Evolutionary conservation across 2,329 filamentous ascomycete genomes (phyloP), one percentile per base, ranked within the genome.

Genomic region (Aaosphaeria arxii): DNA sequence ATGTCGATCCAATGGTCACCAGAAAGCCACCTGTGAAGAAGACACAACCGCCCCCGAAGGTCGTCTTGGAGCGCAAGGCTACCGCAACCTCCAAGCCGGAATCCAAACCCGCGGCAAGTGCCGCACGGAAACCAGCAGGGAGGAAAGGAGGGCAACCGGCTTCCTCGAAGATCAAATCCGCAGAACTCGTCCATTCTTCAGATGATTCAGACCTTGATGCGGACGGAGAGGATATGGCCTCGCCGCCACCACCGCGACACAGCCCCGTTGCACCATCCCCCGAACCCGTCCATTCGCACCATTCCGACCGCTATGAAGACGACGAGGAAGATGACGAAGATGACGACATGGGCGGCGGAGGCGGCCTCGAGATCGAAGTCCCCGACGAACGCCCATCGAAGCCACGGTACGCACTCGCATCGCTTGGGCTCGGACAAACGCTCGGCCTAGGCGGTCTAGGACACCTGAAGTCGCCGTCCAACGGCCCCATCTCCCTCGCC

Each of bases 401-500:
- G 28, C 51, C 49, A 40, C 50, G 54, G 43, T 48, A 55, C 40
- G 56, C 59, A 11, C 51, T 67, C 42, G 57, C 52, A 42, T 61
- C 57, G 13, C 57, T 66, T 0, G 62, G 61, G 38, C 47, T 67
- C 44, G 48, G 60, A 43, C 52, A 63, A 48, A 46, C 59, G 29
- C 53, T 71, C 1, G 65, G 64, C 5, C 45, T 55, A 1, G 46
- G 49, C 40, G 42, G 45, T 17, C 47, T 51, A 5, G 50, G 55
- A 5, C 53, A 57, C n/a, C 50, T 56, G 30, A 56, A 57, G 7
- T 63, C 61, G 2, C 65, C 67, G 0, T 60, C 58, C 24, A 60
- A 62, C 29, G 73, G 73, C 3, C 74, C 74, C 2, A 74, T 75
- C 40, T 71, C 66, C 11, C 62, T 76, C 35, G 70, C 68, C 11